These are phyloP conservation scores for Agaricus subrufescens DNA, from an alignment of 768 basidiomycete species.

Conservation along the genomic window DNA sequence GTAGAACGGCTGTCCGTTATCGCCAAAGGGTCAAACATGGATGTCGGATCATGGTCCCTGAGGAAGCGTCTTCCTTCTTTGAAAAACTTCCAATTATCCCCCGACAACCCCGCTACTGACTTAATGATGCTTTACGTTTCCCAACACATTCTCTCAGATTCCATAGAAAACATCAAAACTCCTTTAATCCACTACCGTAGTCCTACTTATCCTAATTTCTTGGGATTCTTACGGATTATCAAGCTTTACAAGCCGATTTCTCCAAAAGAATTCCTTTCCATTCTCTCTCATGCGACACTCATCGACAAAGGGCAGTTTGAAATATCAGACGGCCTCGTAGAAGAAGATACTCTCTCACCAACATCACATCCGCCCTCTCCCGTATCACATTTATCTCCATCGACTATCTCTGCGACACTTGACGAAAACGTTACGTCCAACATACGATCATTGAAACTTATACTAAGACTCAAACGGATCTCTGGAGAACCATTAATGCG, in stretches of 20 bases:
- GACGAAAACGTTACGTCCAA: not conserved
- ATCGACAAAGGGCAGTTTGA: not conserved
- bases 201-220: not conserved
- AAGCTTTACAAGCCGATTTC: not conserved
- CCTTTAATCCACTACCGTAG: not conserved
- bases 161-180: not conserved
- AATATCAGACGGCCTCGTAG: not conserved
- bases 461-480: not conserved
- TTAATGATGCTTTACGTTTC: not conserved
- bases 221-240: not conserved
- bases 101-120: not conserved
- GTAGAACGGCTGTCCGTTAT: not conserved
- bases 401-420: not conserved
- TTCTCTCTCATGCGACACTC: not conserved
- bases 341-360: too few species aligned
- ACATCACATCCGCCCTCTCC: not conserved
- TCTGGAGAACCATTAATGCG: not conserved
- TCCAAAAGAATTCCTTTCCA: not conserved
- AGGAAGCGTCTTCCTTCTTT: not conserved
- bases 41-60: not conserved
- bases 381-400: not conserved
- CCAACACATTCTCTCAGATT: not conserved
- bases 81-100: not conserved
- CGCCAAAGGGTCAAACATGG: not conserved
- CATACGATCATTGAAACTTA: not conserved